Conservation (phyloP, 495 filamentous ascomycete species). For the Penicillium canariense region DNA sequence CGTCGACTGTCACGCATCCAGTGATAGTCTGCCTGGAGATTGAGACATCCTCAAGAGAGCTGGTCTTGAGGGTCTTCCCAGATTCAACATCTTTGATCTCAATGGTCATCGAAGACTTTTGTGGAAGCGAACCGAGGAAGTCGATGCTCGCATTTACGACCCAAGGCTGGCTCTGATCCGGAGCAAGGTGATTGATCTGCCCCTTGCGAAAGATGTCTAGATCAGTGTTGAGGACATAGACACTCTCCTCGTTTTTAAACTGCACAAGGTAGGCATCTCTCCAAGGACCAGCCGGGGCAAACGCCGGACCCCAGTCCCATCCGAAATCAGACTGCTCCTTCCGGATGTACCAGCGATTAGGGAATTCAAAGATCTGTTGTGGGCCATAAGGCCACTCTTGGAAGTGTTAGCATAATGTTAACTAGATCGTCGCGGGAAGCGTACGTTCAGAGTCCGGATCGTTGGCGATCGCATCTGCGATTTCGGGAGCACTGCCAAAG, state of each 20-base stretch:
- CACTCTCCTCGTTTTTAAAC: conserved; percentile 36
- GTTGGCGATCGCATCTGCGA: conserved; percentile 52
- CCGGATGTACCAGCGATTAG: conserved; percentile 60
- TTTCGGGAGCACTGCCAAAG: conserved; percentile 56
- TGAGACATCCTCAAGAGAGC: conserved; percentile 43
- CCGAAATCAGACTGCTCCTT: conserved; percentile 72
- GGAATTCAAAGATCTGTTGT: conserved; percentile 45
- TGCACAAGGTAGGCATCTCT: conserved; percentile 60
- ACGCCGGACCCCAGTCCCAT: conserved; percentile 70
- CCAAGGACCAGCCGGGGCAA: conserved; percentile 66
- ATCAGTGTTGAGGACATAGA: conserved; percentile 57
- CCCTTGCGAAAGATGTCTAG: conserved; percentile 61
- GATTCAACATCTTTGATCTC: conserved; percentile 49
- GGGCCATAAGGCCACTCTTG: conserved; percentile 47
- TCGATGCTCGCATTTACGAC: conserved; percentile 69
- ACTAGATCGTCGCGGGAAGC: neutral
- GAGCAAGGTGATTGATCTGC: conserved; percentile 58
- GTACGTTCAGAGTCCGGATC: conserved; percentile 52
- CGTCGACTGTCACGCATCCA: conserved; percentile 46
- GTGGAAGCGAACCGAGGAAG: conserved; percentile 53
- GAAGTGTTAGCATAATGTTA: neutral
- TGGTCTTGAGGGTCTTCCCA: conserved; percentile 47
- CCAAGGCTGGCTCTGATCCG: conserved; percentile 62
- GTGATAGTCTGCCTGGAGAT: conserved; percentile 48
- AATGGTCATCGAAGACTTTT: conserved; percentile 47